phyloP scores from a whole-genome alignment of 2,329 filamentous ascomycete species.

The Coniochaeta ligniaria region DNA sequence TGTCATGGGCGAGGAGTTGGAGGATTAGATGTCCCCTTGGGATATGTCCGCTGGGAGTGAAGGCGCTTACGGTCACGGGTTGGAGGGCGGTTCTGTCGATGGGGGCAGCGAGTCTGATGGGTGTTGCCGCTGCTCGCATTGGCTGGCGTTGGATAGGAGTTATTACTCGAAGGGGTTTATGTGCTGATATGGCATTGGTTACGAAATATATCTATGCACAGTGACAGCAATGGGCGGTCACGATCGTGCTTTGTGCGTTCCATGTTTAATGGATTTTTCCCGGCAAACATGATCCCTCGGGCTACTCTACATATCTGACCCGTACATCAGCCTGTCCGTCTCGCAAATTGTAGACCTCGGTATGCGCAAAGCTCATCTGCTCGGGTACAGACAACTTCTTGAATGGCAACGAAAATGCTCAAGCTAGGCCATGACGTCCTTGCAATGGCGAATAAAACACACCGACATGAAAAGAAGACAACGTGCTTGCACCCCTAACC shows the following conservation, averaged over 20 bases:
- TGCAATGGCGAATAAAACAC: background rate
- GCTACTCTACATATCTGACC: conserved; percentile 4
- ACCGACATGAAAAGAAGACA: background rate
- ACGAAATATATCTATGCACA: background rate
- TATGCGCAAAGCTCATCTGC: background rate
- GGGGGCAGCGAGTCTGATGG: background rate
- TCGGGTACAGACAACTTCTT: background rate
- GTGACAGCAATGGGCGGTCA: background rate
- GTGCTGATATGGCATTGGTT: conserved; percentile 9
- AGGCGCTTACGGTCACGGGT: background rate
- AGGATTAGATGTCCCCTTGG: conserved; percentile 19
- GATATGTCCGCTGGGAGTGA: background rate
- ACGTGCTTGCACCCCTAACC: background rate
- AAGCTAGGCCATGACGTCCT: background rate
- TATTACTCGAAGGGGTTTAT: conserved; percentile 11
- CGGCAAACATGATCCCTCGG: background rate
- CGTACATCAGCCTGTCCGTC: background rate
- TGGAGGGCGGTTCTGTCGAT: background rate
- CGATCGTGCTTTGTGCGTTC: background rate
- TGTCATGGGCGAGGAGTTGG: conserved; percentile 61
- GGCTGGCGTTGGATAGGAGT: conserved; percentile 12
- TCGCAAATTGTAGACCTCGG: background rate
- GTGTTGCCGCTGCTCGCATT: conserved; percentile 11
- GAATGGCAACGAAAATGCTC: background rate
- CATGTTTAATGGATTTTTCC: background rate